Evolutionary conservation across 2,329 filamentous ascomycete genomes (phyloP).

Genomic region (Myotisia sp.): DNA sequence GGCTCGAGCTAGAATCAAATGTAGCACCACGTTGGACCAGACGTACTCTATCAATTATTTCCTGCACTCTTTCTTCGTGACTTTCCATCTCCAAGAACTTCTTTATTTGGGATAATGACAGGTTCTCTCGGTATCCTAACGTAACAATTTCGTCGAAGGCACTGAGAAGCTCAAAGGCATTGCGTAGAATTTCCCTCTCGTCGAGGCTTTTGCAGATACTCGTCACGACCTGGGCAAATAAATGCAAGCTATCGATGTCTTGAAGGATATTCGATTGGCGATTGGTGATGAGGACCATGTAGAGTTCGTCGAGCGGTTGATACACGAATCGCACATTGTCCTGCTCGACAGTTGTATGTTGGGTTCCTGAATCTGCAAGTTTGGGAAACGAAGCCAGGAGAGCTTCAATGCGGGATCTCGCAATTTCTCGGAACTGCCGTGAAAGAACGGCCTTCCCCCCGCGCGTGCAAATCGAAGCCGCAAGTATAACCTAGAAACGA

Average conservation of each 20-base stretch:
- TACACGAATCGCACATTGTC: slow-evolving; percentile 99
- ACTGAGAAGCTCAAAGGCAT: slow-evolving; percentile 90
- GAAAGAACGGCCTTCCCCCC: slow-evolving; percentile 97
- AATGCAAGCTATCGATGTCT: slow-evolving; percentile 94
- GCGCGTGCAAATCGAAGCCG: slow-evolving; percentile 95
- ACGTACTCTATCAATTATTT: slow-evolving; percentile 79
- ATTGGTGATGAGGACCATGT: slow-evolving; percentile 99
- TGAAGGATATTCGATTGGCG: slow-evolving; percentile 98
- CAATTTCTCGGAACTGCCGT: slow-evolving; percentile 94
- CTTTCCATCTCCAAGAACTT: slow-evolving; percentile 99
- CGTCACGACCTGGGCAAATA: slow-evolving; percentile 93
- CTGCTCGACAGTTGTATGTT: slow-evolving; percentile 96
- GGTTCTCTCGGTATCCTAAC: slow-evolving; percentile 86
- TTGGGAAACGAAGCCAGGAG: slow-evolving; percentile 95
- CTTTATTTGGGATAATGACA: slow-evolving; percentile 94
- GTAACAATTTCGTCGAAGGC: slow-evolving; percentile 97
- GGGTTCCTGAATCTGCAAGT: slow-evolving; percentile 85
- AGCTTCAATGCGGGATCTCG: slow-evolving; percentile 88
- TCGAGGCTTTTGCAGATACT: slow-evolving; percentile 94
- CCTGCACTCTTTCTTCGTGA: slow-evolving; percentile 96
- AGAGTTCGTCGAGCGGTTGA: slow-evolving; percentile 95
- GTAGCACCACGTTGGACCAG: slow-evolving; percentile 2
- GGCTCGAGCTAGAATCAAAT: slow-evolving; percentile 15
- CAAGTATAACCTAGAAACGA: slow-evolving; percentile 70
- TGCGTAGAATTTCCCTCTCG: slow-evolving; percentile 84